Percentiles rank a stretch among this genome's conserved stretches.
Conservation (phyloP, 805 yeast genomes). For the Scheffersomyces amazonensis region DNA sequence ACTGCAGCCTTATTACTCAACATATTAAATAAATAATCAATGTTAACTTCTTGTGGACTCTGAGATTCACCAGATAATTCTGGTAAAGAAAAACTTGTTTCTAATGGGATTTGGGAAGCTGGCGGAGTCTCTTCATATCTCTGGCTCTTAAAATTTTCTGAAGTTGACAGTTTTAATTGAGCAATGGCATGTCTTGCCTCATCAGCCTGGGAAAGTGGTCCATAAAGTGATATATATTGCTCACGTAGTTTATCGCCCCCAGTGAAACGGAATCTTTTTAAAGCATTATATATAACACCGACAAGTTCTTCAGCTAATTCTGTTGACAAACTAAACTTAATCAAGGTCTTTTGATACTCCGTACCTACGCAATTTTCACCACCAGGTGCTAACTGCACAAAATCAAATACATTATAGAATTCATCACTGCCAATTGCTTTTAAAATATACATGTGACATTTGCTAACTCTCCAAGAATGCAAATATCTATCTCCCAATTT, state of each 20-base stretch:
- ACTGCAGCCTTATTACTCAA: background rate
- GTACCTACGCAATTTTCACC: background rate
- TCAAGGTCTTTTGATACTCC: background rate
- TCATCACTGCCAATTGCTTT: slow-evolving; percentile 23
- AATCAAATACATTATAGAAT: slow-evolving; percentile 19
- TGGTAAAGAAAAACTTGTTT: too few species aligned
- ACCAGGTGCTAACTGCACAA: background rate
- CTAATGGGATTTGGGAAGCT: too few species aligned
- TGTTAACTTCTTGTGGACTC: background rate
- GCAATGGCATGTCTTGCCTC: background rate
- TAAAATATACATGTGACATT: slow-evolving; percentile 28
- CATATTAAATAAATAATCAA: background rate
- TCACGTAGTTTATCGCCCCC: background rate
- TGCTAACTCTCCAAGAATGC: slow-evolving; percentile 39
- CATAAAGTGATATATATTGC: slow-evolving; percentile 3
- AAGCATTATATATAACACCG: background rate
- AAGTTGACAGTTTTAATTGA: too few species aligned
- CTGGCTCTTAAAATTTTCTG: too few species aligned
- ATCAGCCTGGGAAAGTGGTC: background rate
- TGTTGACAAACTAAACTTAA: slow-evolving; percentile 1
- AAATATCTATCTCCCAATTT: slow-evolving; percentile 34
- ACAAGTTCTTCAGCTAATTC: background rate
- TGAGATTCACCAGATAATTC: too few species aligned
- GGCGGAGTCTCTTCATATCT: too few species aligned
- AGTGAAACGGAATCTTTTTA: background rate